Evolutionary conservation across 257 asterid species (phyloP).

Genomic region (Capsicum baccatum): DNA sequence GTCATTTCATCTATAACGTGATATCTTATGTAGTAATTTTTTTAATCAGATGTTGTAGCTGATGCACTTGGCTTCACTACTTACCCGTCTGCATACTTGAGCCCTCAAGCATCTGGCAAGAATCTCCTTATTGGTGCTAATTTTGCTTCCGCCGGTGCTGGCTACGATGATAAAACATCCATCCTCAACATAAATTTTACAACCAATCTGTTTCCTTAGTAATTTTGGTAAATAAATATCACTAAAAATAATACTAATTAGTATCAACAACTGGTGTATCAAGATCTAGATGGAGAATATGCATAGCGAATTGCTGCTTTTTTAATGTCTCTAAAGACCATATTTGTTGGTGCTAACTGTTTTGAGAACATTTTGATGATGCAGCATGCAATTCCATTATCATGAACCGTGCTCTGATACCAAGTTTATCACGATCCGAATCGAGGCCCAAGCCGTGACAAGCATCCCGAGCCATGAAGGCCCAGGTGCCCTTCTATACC

Average conservation of each 20-base stretch:
- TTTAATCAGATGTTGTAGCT: constrained; percentile 48
- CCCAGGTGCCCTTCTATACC: too few relatives aligned
- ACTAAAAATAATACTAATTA: too few relatives aligned
- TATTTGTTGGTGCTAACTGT: not conserved
- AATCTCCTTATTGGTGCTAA: constrained; percentile 78
- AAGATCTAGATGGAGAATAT: too few relatives aligned
- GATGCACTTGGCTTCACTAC: constrained; percentile 78
- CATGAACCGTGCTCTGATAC: constrained; percentile 17
- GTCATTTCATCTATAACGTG: not conserved
- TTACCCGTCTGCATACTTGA: constrained; percentile 79
- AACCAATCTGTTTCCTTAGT: not conserved
- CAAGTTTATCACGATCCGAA: too few relatives aligned
- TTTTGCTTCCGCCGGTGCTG: constrained; percentile 93
- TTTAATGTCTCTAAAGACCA: not conserved
- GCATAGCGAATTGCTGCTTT: not conserved
- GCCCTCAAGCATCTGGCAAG: constrained; percentile 92
- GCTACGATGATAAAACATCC: constrained; percentile 89
- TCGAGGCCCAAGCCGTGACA: constrained; percentile 49
- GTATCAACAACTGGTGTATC: too few relatives aligned
- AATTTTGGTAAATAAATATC: not conserved
- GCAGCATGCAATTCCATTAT: constrained; percentile 85
- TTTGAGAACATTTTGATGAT: not conserved
- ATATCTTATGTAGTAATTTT: too few relatives aligned
- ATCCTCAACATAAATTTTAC: constrained; percentile 50
- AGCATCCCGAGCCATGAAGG: constrained; percentile 52